Base-by-base conservation (phyloP, 2,329 filamentous ascomycete species). In the Colletotrichum higginsianum region DNA sequence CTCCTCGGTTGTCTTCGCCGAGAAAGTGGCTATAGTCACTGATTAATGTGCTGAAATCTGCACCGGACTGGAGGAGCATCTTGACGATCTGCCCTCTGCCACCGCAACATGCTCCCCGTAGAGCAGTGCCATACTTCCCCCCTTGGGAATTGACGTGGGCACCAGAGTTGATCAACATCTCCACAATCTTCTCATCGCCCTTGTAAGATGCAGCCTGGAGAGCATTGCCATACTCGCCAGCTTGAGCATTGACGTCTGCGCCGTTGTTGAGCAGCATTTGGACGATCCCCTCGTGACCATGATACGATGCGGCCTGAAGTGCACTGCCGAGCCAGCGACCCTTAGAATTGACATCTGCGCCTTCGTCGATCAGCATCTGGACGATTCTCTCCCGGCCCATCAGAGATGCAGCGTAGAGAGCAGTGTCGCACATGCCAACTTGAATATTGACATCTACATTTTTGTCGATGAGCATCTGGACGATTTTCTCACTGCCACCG, bases 381-480 rank as follows among this genome's bases (percentile, higher is more conserved):
- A 55, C 44, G 49, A 69, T 12, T 7, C 11, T 53, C 21, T 53
- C 9, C 15, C 65, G 26, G 44, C 61, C 61, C 18, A 2, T 56
- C 1, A 12, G 61, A 26, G 67, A 71, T 38, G 74, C 72, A 4
- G 74, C 75, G 40, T 74, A 69, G 2, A 75, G 72, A 53, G 73
- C 70, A 4, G 67, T 74, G 52, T 70, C 72, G 47, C 62, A 73
- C 6, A 38, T 1, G 23, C 23, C 23, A 23, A 3, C 15, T 69
- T 66, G 5, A 63, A 5, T 23, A 23, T 23, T 23, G 23, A 69
- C 42, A 47, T 75, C 60, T 3, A 56, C 66, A 23, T 23, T 3
- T 23, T 23, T 23, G 23, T 23, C 23, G 23, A 23, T 23, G 23
- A 23, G 23, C 23, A 23, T 23, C 23, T 23, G 23, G 23, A 23